Percentiles rank a stretch among this genome's conserved stretches.
phyloP scores from a whole-genome alignment of 768 basidiomycete species.

The Mycena indigotica region DNA sequence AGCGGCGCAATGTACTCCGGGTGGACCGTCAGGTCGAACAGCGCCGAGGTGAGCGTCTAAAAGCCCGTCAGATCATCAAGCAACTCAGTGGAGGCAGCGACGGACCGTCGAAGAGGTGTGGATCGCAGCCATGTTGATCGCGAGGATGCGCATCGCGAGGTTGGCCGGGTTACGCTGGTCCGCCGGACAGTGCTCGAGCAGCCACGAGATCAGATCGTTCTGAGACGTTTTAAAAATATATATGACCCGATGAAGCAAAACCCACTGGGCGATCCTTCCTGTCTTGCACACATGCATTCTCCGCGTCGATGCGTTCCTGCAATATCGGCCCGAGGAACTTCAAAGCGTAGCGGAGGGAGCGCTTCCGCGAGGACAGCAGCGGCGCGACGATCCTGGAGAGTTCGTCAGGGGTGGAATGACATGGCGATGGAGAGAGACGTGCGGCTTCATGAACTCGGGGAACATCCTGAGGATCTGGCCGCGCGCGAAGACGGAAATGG shows the following conservation, averaged over 20 bases:
- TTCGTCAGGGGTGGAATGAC: neutral
- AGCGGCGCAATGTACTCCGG: conserved; percentile 33
- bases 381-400: conserved; percentile 29
- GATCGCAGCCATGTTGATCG: conserved; percentile 43
- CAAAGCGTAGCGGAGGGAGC: conserved; percentile 10
- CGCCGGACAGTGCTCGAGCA: conserved; percentile 27
- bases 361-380: neutral
- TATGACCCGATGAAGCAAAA: conserved; percentile 2
- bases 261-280: conserved; percentile 32
- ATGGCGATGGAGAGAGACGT: conserved; percentile 15
- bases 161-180: conserved; percentile 26
- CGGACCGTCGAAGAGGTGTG: conserved; percentile 45
- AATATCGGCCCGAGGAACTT: conserved; percentile 33
- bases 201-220: conserved; percentile 24
- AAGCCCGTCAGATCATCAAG: neutral
- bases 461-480: conserved; percentile 27
- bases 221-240: conserved; percentile 25
- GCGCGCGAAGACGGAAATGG: conserved; percentile 24
- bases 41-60: conserved; percentile 32
- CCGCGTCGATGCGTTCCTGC: conserved; percentile 31
- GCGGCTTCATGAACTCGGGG: conserved; percentile 37
- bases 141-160: conserved; percentile 34
- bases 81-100: neutral
- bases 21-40: conserved; percentile 32
- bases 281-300: conserved; percentile 29